Conservation (phyloP, 2,329 filamentous ascomycete genomes). For the Lasiodiplodia theobromae region DNA sequence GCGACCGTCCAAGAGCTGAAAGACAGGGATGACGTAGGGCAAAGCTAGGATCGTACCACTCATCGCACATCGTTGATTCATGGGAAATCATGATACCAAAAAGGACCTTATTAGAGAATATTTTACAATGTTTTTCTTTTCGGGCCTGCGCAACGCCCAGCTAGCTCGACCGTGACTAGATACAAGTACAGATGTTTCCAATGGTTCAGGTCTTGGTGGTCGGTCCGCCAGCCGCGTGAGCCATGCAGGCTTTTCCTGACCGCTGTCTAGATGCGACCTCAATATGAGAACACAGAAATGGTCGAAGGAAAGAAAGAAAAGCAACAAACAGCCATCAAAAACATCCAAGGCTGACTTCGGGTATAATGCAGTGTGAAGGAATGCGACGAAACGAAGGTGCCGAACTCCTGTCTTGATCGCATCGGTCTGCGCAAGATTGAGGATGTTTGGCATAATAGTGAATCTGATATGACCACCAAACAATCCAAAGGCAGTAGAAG, state of each 20-base stretch:
- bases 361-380: constrained; percentile 26
- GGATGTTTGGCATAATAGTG: constrained; percentile 5
- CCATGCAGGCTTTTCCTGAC: constrained; percentile 11
- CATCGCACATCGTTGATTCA: neutral
- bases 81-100: neutral
- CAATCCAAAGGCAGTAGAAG: constrained; percentile 18
- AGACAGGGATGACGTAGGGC: neutral
- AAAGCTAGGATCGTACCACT: neutral
- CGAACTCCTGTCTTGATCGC: constrained; percentile 18
- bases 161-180: constrained; percentile 22
- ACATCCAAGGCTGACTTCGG: constrained; percentile 18
- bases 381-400: constrained; percentile 26
- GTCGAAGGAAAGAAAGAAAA: neutral
- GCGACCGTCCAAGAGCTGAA: neutral
- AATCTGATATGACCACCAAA: constrained; percentile 23
- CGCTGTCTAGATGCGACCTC: constrained; percentile 8
- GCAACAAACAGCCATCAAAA: constrained; percentile 6
- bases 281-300: neutral
- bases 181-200: constrained; percentile 22
- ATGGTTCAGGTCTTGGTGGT: neutral
- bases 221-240: constrained; percentile 6
- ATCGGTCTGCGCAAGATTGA: constrained; percentile 13
- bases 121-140: constrained; percentile 24
- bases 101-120: neutral
- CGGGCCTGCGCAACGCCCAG: constrained; percentile 6